A percentile compares a stretch with the other conserved stretches of the same genome.
Conservation (phyloP, 441 rosid genomes). For the Syzygium syzygioides region DNA sequence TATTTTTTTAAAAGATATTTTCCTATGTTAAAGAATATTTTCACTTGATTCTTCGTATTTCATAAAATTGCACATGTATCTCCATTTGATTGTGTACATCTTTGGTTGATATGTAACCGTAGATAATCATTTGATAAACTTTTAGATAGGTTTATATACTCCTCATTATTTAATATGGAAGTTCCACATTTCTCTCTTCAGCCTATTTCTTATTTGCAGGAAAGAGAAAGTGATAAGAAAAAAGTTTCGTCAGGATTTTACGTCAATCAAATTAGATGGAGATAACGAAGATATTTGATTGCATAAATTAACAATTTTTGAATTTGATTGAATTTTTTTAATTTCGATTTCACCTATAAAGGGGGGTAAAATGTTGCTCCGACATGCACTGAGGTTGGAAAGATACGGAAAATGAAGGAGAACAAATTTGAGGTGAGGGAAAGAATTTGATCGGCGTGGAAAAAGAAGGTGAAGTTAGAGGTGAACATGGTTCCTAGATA, state of each 20-base stretch:
- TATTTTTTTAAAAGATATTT: background rate
- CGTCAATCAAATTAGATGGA: background rate
- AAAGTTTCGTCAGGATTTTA: background rate
- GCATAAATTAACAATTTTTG: background rate
- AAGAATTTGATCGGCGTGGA: background rate
- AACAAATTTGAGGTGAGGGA: too few species aligned
- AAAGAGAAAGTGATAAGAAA: background rate
- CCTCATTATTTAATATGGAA: background rate
- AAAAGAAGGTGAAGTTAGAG: background rate
- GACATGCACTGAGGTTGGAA: background rate
- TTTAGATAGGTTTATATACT: background rate
- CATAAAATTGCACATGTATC: fast-evolving
- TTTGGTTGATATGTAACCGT: background rate
- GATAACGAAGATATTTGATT: background rate
- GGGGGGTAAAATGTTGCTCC: background rate
- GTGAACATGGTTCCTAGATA: too few species aligned
- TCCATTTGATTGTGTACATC: background rate
- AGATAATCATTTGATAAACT: background rate
- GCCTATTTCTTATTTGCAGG: background rate
- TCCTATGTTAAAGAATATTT: background rate
- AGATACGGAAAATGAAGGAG: background rate
- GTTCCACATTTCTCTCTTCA: background rate
- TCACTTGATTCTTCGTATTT: background rate
- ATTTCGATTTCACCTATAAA: background rate
- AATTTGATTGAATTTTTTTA: background rate